Base-by-base conservation (phyloP, 2,329 filamentous ascomycete genomes). In the Pseudopithomyces chartarum region DNA sequence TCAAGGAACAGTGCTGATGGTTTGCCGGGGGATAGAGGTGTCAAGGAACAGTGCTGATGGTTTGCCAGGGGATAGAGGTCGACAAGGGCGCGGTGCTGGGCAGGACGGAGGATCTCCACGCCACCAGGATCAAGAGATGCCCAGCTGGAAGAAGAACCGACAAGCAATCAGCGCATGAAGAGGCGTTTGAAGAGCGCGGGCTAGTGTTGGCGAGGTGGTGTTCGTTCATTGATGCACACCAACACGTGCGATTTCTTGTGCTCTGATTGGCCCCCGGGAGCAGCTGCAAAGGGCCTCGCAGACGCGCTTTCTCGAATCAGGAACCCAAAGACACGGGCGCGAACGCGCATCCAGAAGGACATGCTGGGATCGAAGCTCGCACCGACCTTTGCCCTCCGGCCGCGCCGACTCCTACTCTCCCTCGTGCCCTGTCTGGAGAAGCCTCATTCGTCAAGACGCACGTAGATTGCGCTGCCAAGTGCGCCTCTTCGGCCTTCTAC, bases 391-490 rank as follows among this genome's bases (percentile, higher is more conserved):
- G 47, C 47, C 33, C 47, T 11, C 38, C 47, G 47, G 47, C 8
- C 47, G 17, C 47, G 7, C 47, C 47, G 34, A 40, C 11, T 20
- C 17, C 20, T 29, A 3, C 34, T 50, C 47, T 19, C 34, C 47
- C 46, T 34, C 47, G 47, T 50, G 47, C 47, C 47, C 47, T 50
- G 34, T 1, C 47, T 6, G 5, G 22, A 29, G 13, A 19, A 11
- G n/a, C 22, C 49, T 29, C 39, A 52, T 52, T 52, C 49, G 49
- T 26, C 17, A 38, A 15, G 10, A 33, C 39, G 46, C 47, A 50
- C 22, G 34, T 23, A 40, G 12, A 19, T 20, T 40, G 34, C 19
- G 40, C 20, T 22, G 47, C 47, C 47, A 50, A 50, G 47, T 40
- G 34, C 47, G 34, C 47, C 47, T 50, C 47, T 10, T 50, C 34